Conservation (phyloP, 2,329 filamentous ascomycete species). For the Rutstroemia sp. region DNA sequence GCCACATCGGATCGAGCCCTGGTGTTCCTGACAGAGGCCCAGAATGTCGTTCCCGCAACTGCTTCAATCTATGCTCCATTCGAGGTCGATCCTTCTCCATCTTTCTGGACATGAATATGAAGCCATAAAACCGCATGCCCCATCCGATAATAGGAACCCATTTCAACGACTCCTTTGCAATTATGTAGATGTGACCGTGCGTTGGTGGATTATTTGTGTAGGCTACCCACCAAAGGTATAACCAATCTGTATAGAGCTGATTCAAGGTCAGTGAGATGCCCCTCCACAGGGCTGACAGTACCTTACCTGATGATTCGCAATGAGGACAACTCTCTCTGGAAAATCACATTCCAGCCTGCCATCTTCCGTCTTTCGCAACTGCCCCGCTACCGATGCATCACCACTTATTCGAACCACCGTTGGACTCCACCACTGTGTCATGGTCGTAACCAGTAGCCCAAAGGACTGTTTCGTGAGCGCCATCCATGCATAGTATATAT, state of each 20-base stretch:
- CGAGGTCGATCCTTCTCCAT: conserved; percentile 73
- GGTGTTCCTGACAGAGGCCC: conserved; percentile 45
- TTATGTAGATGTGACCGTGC: conserved; percentile 85
- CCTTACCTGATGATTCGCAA: conserved; percentile 74
- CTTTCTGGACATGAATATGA: conserved; percentile 87
- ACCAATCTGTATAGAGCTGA: conserved; percentile 80
- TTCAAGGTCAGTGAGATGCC: conserved; percentile 15
- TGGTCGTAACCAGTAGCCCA: conserved; percentile 66
- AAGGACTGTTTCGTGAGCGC: conserved; percentile 80
- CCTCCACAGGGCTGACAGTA: background rate
- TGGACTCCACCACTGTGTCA: conserved; percentile 84
- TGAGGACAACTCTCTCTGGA: conserved; percentile 72
- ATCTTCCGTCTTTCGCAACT: conserved; percentile 62
- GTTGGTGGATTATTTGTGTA: conserved; percentile 69
- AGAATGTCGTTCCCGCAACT: conserved; percentile 53
- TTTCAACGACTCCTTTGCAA: conserved; percentile 80
- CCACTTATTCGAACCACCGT: conserved; percentile 77
- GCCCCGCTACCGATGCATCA: conserved; percentile 69
- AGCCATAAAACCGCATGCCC: conserved; percentile 80
- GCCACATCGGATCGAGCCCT: conserved; percentile 77
- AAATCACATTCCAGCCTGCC: conserved; percentile 73
- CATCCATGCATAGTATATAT: conserved; percentile 81
- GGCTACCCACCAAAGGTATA: conserved; percentile 91
- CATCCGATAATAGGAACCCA: conserved; percentile 72
- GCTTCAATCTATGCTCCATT: conserved; percentile 65